Conservation (phyloP, 78 protist genomes). For the Dictyostelium brefeldianum region DNA sequence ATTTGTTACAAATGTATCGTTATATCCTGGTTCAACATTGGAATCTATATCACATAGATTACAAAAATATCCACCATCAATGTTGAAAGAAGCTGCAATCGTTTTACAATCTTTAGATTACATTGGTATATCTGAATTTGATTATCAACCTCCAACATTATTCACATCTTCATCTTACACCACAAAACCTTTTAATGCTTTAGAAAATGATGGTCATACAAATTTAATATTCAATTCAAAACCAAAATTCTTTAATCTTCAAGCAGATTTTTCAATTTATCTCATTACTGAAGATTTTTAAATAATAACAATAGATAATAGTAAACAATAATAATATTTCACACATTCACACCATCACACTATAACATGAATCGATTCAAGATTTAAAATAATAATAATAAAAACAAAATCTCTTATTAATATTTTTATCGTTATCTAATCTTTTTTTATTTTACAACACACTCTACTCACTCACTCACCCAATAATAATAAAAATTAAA, state of each 20-base stretch:
- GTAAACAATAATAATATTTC: neutral
- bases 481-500: no score
- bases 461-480: no score
- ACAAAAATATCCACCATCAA: neutral
- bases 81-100: neutral
- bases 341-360: no score
- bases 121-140: neutral
- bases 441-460: no score
- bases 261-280: constrained; percentile 12
- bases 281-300: constrained; percentile 17
- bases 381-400: no score
- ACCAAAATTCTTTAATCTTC: constrained; percentile 6
- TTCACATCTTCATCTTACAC: neutral
- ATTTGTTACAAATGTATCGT: neutral
- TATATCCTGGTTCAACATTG: constrained; percentile 24
- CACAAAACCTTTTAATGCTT: neutral
- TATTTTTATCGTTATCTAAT: no score
- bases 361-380: no score
- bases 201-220: neutral
- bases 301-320: neutral
- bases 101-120: neutral
- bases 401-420: no score
- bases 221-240: neutral
- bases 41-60: neutral
- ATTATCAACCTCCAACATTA: constrained; percentile 6